Evolutionary conservation across 2,329 filamentous ascomycete species (phyloP).

Genomic region (Pseudogymnoascus sp.): DNA sequence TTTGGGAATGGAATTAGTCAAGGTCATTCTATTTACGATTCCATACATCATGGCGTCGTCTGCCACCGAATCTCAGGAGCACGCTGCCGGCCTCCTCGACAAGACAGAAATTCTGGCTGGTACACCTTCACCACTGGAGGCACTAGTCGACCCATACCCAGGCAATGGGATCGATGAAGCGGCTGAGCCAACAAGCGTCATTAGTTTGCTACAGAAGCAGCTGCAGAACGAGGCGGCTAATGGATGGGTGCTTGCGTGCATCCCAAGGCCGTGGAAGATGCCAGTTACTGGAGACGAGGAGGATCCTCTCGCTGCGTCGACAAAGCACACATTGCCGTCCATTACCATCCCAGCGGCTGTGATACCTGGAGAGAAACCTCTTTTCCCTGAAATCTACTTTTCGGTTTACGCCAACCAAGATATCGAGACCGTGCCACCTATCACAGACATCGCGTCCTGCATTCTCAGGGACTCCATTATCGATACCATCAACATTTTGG

Average conservation of each 20-base stretch:
- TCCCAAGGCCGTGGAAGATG: conserved; percentile 61
- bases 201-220: conserved; percentile 78
- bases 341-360: conserved; percentile 71
- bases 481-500: conserved; percentile 87
- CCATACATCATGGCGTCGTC: conserved; percentile 78
- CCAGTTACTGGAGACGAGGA: conserved; percentile 49
- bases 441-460: conserved; percentile 67
- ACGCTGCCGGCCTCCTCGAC: conserved; percentile 72
- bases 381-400: conserved; percentile 90
- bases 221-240: conserved; percentile 67
- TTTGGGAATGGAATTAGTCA: conserved; percentile 78
- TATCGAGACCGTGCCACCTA: conserved; percentile 76
- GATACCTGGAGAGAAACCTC: conserved; percentile 60
- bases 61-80: conserved; percentile 60
- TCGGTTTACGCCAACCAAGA: conserved; percentile 87
- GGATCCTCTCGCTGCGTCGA: conserved; percentile 48
- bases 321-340: conserved; percentile 69
- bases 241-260: conserved; percentile 64
- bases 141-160: conserved; percentile 78
- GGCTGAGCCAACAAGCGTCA: conserved; percentile 59
- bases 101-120: conserved; percentile 93
- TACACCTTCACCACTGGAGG: conserved; percentile 76
- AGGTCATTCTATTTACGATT: conserved; percentile 90
- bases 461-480: conserved; percentile 77
- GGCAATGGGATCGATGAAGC: conserved; percentile 54